Conservation (phyloP, 1,139 yeast genomes). For the Pneumocystis canis region DNA sequence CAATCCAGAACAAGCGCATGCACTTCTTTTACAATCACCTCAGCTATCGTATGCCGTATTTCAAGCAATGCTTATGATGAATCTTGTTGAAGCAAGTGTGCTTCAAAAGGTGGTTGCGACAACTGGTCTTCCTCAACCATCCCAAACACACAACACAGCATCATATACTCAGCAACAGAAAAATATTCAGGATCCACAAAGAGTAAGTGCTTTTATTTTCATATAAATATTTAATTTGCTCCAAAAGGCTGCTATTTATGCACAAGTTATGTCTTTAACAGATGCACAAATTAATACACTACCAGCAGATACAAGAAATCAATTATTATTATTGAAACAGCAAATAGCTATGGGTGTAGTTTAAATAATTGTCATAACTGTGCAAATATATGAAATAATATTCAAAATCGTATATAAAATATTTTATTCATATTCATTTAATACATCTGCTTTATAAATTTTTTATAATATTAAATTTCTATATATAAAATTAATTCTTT, state of each 20-base stretch:
- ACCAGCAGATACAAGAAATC: constrained; percentile 40
- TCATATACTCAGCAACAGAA: constrained; percentile 17
- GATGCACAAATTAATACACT: constrained; percentile 49
- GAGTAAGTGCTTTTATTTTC: neutral
- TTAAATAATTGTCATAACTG: neutral
- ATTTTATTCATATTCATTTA: neutral
- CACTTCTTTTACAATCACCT: constrained; percentile 54
- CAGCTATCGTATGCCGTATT: constrained; percentile 71
- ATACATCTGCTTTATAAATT: neutral
- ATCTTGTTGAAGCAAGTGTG: constrained; percentile 41
- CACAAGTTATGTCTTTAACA: constrained; percentile 39
- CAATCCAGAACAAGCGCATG: constrained; percentile 49
- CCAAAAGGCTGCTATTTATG: constrained; percentile 29
- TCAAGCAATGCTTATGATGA: constrained; percentile 53
- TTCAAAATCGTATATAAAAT: neutral
- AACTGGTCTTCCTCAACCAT: constrained; percentile 16
- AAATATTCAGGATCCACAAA: constrained; percentile 2
- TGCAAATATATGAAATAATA: neutral
- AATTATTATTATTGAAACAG: constrained; percentile 15
- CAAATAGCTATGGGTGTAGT: constrained; percentile 8
- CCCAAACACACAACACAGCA: constrained; percentile 20
- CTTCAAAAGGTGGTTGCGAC: constrained; percentile 28
- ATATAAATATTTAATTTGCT: constrained; percentile 13
- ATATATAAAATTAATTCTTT: neutral
- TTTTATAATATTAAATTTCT: neutral